Evolutionary conservation across 2,329 filamentous ascomycete species (phyloP).

Genomic region (Sporothrix globosa): DNA sequence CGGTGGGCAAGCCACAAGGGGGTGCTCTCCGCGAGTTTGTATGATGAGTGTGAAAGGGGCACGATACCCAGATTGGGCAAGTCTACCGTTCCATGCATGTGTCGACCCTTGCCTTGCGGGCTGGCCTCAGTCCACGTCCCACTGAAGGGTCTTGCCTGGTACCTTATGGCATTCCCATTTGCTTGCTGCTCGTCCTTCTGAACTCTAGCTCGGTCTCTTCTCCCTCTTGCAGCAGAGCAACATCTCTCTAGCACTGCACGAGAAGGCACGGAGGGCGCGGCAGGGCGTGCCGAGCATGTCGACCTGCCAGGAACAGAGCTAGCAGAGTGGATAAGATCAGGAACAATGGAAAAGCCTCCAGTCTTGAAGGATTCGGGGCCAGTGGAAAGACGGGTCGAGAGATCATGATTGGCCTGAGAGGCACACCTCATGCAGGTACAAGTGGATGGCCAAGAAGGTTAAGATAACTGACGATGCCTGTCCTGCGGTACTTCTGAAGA

Average conservation of each 20-base stretch:
- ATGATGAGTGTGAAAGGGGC: conserved; percentile 25
- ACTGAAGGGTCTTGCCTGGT: conserved; percentile 4
- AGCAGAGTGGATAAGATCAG: conserved; percentile 28
- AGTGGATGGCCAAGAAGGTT: neutral
- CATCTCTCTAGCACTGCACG: conserved; percentile 15
- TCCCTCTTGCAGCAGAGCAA: conserved; percentile 1
- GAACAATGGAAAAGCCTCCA: conserved; percentile 18
- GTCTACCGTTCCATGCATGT: conserved; percentile 20
- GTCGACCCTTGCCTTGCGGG: conserved; percentile 13
- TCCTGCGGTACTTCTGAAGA: conserved; percentile 15
- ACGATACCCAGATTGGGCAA: conserved; percentile 24
- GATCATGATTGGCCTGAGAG: neutral
- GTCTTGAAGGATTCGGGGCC: conserved; percentile 12
- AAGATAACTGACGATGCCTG: conserved; percentile 3
- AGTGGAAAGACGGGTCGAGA: neutral
- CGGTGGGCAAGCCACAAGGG: neutral
- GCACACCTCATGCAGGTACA: conserved; percentile 24
- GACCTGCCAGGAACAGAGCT: conserved; percentile 30
- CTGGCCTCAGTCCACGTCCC: neutral
- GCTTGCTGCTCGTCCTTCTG: neutral
- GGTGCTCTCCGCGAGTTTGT: conserved; percentile 9
- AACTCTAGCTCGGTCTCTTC: neutral
- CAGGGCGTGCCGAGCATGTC: neutral
- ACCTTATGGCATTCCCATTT: neutral
- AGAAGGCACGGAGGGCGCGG: neutral